Conservation (phyloP, 345 rosid species). For the Eucalyptus virginea region DNA sequence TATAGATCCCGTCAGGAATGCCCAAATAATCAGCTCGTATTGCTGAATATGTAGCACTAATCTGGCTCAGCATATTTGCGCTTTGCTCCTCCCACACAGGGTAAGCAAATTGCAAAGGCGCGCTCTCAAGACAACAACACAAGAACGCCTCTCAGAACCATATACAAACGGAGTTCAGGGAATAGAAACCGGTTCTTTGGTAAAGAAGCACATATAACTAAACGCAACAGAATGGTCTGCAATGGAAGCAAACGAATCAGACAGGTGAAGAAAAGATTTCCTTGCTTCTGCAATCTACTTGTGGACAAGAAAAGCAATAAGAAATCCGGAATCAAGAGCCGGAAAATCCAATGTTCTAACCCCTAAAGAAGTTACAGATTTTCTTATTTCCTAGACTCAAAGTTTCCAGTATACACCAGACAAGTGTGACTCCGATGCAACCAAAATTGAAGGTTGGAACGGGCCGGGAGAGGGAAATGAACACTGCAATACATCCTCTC, state of each 20-base stretch:
- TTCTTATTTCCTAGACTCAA: neutral
- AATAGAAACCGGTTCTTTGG: neutral
- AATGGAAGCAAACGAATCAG: neutral
- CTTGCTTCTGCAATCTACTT: neutral
- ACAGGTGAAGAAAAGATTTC: neutral
- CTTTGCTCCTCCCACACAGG: neutral
- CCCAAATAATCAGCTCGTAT: neutral
- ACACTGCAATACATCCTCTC: neutral
- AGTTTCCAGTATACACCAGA: neutral
- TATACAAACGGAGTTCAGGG: neutral
- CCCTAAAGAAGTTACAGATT: neutral
- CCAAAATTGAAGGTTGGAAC: neutral
- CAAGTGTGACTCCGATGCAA: neutral
- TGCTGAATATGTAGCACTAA: neutral
- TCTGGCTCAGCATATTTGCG: neutral
- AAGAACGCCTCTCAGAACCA: neutral
- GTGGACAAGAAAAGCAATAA: neutral
- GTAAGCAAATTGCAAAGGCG: neutral
- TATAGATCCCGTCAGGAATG: neutral
- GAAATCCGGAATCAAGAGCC: neutral
- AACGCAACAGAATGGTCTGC: neutral
- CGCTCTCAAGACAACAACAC: neutral
- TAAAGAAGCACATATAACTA: neutral
- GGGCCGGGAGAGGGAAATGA: neutral
- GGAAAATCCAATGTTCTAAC: neutral